Conservation (phyloP, 345 rosid genomes). For the Aegle marmelos region DNA sequence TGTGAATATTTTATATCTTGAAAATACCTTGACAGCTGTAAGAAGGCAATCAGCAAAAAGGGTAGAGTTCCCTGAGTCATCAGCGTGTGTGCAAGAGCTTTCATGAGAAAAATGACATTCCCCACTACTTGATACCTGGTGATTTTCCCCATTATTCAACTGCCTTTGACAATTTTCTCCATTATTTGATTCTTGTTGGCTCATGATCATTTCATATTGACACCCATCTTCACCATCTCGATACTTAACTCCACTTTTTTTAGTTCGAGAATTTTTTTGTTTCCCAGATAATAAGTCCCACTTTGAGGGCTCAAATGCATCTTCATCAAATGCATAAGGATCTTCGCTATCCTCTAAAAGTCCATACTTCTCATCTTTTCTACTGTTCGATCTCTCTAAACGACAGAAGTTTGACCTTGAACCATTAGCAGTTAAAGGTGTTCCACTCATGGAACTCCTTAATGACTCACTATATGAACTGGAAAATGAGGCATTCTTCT, state of each 20-base stretch:
- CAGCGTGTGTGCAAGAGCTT: conserved; percentile 33
- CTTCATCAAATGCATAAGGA: conserved; percentile 86
- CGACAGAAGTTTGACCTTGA: conserved; percentile 33
- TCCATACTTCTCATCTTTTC: conserved; percentile 29
- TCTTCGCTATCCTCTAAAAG: conserved; percentile 54
- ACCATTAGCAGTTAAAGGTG: conserved; percentile 33
- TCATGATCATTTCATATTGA: conserved; percentile 30
- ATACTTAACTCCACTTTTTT: conserved; percentile 25
- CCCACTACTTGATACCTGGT: conserved; percentile 29
- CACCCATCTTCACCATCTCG: conserved; percentile 36
- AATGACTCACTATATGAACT: conserved; percentile 47
- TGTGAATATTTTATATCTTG: neutral
- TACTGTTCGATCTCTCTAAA: conserved; percentile 30
- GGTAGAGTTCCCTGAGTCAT: conserved; percentile 48
- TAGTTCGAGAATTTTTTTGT: conserved; percentile 37
- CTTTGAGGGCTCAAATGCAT: conserved; percentile 68
- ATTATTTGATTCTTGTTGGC: conserved; percentile 46
- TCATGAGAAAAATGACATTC: conserved; percentile 31
- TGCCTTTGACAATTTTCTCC: conserved; percentile 31
- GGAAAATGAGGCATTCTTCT: conserved; percentile 34
- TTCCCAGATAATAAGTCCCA: conserved; percentile 67
- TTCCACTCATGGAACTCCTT: conserved; percentile 38
- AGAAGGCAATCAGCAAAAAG: conserved; percentile 85
- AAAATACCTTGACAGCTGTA: conserved; percentile 78
- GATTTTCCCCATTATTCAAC: conserved; percentile 22